Conservation (phyloP, 441 rosid genomes). For the Mallotus japonicus region DNA sequence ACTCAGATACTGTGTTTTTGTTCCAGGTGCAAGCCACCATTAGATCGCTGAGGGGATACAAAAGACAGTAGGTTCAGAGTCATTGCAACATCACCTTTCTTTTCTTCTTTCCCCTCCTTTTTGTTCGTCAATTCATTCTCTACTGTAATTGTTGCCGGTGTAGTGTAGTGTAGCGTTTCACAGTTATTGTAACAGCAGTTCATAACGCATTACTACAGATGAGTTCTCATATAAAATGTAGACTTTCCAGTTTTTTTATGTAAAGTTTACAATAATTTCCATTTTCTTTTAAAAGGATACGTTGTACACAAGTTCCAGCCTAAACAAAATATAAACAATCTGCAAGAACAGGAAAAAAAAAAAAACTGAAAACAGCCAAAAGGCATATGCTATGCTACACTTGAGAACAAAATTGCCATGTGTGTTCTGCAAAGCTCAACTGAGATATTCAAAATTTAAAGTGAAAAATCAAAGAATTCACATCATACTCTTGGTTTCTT, state of each 20-base stretch:
- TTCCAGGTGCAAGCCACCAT: constrained; percentile 38
- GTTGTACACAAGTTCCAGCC: not conserved
- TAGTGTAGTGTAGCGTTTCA: constrained; percentile 15
- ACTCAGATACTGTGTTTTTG: constrained; percentile 27
- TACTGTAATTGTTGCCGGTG: constrained; percentile 12
- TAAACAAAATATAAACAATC: not conserved
- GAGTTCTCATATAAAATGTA: constrained; percentile 23
- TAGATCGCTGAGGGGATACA: constrained; percentile 23
- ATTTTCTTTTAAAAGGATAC: not conserved
- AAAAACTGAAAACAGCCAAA: not conserved
- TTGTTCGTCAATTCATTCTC: constrained; percentile 10
- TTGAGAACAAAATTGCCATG: not conserved
- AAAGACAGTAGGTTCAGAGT: constrained; percentile 25
- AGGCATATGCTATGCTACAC: not conserved
- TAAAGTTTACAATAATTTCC: constrained; percentile 2
- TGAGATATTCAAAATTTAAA: constrained; percentile 1
- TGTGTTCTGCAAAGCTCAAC: not conserved
- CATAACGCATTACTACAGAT: constrained; percentile 19
- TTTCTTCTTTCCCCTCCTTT: not conserved
- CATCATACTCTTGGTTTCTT: constrained; percentile 36
- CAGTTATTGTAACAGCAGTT: constrained; percentile 22
- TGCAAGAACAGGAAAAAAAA: not conserved
- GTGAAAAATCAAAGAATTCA: constrained; percentile 15
- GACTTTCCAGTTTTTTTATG: constrained; percentile 7
- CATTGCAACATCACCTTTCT: constrained; percentile 22